Conservation (phyloP, 2,329 filamentous ascomycete genomes). For the Neonectria coccinea region DNA sequence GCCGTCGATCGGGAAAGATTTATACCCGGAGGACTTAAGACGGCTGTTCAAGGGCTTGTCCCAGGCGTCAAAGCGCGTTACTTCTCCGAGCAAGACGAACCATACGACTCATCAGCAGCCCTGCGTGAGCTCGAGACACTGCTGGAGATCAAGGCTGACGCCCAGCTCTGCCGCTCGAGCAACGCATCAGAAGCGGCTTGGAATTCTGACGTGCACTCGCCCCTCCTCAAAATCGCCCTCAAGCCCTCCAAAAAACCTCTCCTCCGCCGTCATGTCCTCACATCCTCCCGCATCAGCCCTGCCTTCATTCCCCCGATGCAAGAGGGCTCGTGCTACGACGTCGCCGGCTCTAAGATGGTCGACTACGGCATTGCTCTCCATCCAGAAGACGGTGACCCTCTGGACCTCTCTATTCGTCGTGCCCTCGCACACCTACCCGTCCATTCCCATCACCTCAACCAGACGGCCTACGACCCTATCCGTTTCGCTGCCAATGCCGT, state of each 20-base stretch:
- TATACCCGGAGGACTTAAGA: conserved; percentile 7
- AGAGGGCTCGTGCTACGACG: conserved; percentile 15
- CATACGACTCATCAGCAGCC: not conserved
- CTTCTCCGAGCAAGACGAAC: conserved; percentile 7
- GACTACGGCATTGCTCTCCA: conserved; percentile 17
- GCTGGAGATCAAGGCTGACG: not conserved
- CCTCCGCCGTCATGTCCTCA: conserved; percentile 7
- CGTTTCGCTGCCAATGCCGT: conserved; percentile 11
- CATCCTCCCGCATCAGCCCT: conserved; percentile 10
- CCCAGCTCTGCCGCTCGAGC: too few relatives aligned
- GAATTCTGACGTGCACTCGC: too few relatives aligned
- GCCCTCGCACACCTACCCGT: not conserved
- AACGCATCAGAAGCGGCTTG: too few relatives aligned
- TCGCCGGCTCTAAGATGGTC: conserved; percentile 20
- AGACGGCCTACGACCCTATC: conserved; percentile 16
- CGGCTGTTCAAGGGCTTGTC: not conserved
- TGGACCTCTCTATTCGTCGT: conserved; percentile 3
- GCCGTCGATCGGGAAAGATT: conserved; percentile 14
- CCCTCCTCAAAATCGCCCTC: not conserved
- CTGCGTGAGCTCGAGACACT: conserved; percentile 11
- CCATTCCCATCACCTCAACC: conserved; percentile 8
- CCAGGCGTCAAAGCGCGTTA: not conserved
- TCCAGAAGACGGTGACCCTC: not conserved
- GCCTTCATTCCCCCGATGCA: conserved; percentile 16
- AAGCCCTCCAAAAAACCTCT: conserved; percentile 5